Evolutionary conservation across 306 rosid genomes (phyloP).

Genomic region (Pachyrhizus erosus): DNA sequence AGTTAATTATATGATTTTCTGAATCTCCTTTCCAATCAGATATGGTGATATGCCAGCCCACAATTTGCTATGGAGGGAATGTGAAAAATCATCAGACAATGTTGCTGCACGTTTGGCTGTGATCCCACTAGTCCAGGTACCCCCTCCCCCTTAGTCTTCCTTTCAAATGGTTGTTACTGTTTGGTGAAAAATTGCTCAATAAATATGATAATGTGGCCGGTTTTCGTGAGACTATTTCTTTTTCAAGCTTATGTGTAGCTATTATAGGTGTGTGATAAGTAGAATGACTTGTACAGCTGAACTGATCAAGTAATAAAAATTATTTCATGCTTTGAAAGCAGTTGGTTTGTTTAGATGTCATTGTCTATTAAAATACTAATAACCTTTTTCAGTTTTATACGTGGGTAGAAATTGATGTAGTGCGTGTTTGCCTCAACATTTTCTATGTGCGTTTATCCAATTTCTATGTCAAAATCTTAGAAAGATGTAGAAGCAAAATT

Average conservation of each 20-base stretch:
- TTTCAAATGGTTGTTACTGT: neutral
- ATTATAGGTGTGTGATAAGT: neutral
- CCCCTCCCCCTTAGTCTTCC: neutral
- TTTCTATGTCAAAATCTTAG: no score
- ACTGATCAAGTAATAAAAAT: neutral
- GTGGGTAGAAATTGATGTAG: conserved; percentile 13
- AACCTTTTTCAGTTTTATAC: neutral
- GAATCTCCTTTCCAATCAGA: conserved; percentile 52
- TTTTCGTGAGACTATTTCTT: neutral
- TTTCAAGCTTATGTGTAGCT: neutral
- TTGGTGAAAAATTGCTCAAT: conserved; percentile 16
- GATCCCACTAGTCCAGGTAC: conserved; percentile 90
- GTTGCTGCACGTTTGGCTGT: conserved; percentile 95
- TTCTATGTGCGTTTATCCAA: no score
- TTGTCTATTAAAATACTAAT: neutral
- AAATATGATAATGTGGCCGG: neutral
- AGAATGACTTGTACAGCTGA: neutral
- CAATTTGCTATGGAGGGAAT: conserved; percentile 93
- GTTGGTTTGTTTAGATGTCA: neutral
- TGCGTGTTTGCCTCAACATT: no score
- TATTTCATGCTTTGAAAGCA: conserved; percentile 25
- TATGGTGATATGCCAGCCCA: conserved; percentile 99
- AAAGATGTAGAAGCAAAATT: no score
- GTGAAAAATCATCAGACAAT: conserved; percentile 89
- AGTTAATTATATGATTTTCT: conserved; percentile 44